Percentiles rank a stretch among this genome's conserved stretches.
Conservation (phyloP, 148 eudicot species). For the Suaeda aralocaspica region DNA sequence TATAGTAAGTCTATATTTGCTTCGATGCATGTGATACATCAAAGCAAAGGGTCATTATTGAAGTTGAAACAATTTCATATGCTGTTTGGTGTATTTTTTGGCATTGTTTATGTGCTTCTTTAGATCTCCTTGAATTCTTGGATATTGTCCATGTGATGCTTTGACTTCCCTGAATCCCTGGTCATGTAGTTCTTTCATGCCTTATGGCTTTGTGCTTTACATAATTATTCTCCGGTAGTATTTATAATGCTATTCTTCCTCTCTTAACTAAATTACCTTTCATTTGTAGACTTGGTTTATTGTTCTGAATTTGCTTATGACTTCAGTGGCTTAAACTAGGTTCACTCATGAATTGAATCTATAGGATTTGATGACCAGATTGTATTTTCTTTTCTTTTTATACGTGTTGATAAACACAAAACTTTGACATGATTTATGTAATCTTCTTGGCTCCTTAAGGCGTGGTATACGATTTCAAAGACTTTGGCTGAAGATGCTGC, state of each 20-base stretch:
- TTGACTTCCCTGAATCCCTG: background rate
- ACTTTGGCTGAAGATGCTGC: constrained; percentile 43
- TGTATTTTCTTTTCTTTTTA: background rate
- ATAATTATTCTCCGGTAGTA: background rate
- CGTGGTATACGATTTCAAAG: constrained; percentile 39
- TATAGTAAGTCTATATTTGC: background rate
- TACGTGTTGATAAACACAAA: too few relatives aligned
- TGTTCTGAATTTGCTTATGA: background rate
- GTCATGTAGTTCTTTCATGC: background rate
- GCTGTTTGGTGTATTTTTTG: too few relatives aligned
- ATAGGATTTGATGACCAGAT: background rate
- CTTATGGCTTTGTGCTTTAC: background rate
- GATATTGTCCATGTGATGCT: background rate
- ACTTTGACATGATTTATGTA: background rate
- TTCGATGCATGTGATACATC: background rate
- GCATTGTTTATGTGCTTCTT: too few relatives aligned
- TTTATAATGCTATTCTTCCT: background rate
- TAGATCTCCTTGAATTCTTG: too few relatives aligned
- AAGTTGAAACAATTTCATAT: background rate
- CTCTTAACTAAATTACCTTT: background rate
- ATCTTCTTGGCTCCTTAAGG: background rate
- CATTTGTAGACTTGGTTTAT: background rate
- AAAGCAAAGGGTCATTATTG: background rate
- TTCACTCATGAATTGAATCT: background rate
- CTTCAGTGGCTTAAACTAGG: background rate